A percentile compares a stretch with the other conserved stretches of the same genome.
Conservation (phyloP, 1,284 basidiomycete genomes). For the Tilletia indica region DNA sequence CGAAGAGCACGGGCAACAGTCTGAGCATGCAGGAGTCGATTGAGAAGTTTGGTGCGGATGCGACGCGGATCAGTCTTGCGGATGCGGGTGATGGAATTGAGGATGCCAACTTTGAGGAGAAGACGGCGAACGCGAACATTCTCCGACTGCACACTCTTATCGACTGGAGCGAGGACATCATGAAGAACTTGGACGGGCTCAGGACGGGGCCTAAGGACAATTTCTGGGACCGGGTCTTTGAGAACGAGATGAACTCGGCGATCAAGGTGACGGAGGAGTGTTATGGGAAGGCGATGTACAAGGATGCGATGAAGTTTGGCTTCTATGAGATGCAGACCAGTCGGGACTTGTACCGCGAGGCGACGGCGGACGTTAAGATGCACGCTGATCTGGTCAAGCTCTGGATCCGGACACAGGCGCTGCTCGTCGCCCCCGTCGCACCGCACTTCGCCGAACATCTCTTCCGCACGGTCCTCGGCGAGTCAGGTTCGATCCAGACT, state of each 20-base stretch:
- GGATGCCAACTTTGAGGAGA: constrained; percentile 98
- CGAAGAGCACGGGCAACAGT: constrained; percentile 78
- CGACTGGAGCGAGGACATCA: constrained; percentile 80
- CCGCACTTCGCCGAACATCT: constrained; percentile 95
- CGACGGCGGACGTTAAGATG: constrained; percentile 79
- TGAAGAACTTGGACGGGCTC: constrained; percentile 68
- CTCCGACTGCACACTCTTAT: constrained; percentile 87
- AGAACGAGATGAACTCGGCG: constrained; percentile 84
- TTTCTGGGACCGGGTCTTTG: constrained; percentile 75
- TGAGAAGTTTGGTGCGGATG: constrained; percentile 80
- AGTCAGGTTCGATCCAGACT: constrained; percentile 75
- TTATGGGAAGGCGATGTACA: constrained; percentile 77
- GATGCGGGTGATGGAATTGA: constrained; percentile 97
- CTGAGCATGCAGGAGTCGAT: constrained; percentile 52
- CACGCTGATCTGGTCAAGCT: constrained; percentile 70
- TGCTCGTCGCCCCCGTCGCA: constrained; percentile 83
- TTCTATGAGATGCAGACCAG: constrained; percentile 93
- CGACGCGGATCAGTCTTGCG: constrained; percentile 85
- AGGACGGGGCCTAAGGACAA: constrained; percentile 60
- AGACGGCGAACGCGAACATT: constrained; percentile 96
- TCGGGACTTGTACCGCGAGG: constrained; percentile 95
- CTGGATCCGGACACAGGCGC: constrained; percentile 78
- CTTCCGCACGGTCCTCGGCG: constrained; percentile 71
- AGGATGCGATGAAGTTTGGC: constrained; percentile 89
- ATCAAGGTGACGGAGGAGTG: constrained; percentile 70